Conservation (phyloP, 345 rosid species). For the Hibiscus syriacus region DNA sequence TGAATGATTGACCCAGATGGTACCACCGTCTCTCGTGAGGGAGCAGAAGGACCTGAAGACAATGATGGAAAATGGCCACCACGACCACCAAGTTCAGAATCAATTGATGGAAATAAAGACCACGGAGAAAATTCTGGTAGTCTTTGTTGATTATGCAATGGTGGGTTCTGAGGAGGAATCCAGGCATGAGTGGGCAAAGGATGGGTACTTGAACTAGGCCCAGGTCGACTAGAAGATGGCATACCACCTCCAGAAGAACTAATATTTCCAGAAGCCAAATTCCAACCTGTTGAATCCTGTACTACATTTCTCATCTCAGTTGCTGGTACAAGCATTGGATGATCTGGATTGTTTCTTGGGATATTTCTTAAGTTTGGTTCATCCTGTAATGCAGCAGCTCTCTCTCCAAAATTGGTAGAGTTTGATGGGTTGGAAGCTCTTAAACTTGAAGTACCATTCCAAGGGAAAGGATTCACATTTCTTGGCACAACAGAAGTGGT, state of each 20-base stretch:
- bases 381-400: not conserved
- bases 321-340: not conserved
- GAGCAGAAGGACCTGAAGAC: not conserved
- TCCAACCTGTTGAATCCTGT: not conserved
- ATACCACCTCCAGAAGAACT: not conserved
- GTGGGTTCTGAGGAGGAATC: not conserved
- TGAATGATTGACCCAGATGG: not conserved
- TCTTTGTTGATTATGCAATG: not conserved
- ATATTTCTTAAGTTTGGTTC: not conserved
- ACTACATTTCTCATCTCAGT: conserved; percentile 1
- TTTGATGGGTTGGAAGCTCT: not conserved
- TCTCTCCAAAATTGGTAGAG: not conserved
- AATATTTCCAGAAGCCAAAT: not conserved
- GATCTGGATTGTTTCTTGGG: not conserved
- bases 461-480: not conserved
- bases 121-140: not conserved
- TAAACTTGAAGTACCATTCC: not conserved
- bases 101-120: not conserved
- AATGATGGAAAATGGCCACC: not conserved
- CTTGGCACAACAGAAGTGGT: not conserved
- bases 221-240: not conserved
- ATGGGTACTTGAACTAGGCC: not conserved
- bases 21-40: not conserved
- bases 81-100: not conserved
- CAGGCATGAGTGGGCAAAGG: not conserved